Evolutionary conservation across 306 rosid genomes (phyloP).

Genomic region (Hippophae rhamnoides): DNA sequence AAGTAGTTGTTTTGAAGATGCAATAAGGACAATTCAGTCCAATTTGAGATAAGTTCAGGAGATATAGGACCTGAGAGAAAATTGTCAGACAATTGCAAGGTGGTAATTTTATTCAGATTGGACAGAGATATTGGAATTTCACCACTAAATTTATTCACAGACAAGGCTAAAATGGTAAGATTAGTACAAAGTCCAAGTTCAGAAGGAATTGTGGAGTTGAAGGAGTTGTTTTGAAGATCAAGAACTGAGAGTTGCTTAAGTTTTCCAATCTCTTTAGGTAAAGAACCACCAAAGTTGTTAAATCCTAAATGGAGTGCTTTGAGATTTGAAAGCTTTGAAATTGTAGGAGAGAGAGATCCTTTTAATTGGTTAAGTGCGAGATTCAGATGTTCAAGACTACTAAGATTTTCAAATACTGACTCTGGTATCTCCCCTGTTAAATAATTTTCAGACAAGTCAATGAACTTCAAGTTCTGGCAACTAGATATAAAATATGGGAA

Average conservation of each 20-base stretch:
- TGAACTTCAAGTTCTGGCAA: constrained; percentile 45
- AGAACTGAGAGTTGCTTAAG: constrained; percentile 25
- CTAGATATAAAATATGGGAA: constrained; percentile 43
- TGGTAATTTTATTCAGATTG: constrained; percentile 10
- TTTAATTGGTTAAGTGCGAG: constrained; percentile 32
- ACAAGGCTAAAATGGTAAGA: constrained; percentile 33
- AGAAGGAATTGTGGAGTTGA: constrained; percentile 46
- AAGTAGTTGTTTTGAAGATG: constrained; percentile 23
- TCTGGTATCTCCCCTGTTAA: constrained; percentile 28
- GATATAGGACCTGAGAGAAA: constrained; percentile 32
- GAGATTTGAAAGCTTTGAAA: constrained; percentile 49
- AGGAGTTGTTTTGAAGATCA: constrained; percentile 16
- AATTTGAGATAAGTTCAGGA: constrained; percentile 33
- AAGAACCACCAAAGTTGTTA: constrained; percentile 11
- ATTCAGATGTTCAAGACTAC: constrained; percentile 46
- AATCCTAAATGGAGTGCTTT: constrained; percentile 31
- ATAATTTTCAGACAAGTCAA: constrained; percentile 38
- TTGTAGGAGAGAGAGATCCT: constrained; percentile 39
- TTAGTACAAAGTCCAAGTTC: constrained; percentile 51
- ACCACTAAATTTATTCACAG: constrained; percentile 29
- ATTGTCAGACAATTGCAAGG: constrained; percentile 34
- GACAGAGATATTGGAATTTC: constrained; percentile 26
- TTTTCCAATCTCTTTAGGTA: constrained; percentile 25
- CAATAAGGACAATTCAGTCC: constrained; percentile 36
- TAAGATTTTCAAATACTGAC: constrained; percentile 29